A percentile compares a stretch with the other conserved stretches of the same genome.
phyloP scores from a whole-genome alignment of 2,329 filamentous ascomycete genomes.

The Alternaria arbusti region DNA sequence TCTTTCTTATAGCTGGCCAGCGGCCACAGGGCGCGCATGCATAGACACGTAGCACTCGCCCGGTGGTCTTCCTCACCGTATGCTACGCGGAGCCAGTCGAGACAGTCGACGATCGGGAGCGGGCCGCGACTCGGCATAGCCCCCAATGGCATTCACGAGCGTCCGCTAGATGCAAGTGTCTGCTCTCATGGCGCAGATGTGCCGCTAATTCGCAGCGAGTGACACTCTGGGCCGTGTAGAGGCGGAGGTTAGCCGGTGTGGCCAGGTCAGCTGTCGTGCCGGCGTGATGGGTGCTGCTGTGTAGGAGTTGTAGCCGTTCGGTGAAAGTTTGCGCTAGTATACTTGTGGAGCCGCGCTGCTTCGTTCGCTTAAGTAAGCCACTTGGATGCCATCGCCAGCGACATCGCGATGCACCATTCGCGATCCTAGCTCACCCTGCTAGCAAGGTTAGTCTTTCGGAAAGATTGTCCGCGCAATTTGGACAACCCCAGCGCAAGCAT shows the following conservation, averaged over 20 bases:
- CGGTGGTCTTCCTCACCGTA: slow-evolving; percentile 8
- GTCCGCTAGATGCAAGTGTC: neutral
- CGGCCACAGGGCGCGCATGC: slow-evolving; percentile 11
- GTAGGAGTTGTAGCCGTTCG: slow-evolving; percentile 9
- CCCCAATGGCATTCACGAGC: slow-evolving; percentile 5
- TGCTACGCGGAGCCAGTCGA: slow-evolving; percentile 10
- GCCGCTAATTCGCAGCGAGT: neutral
- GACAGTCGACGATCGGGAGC: slow-evolving; percentile 9
- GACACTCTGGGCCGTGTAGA: slow-evolving; percentile 3
- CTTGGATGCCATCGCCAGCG: neutral
- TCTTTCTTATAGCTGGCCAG: slow-evolving; percentile 6
- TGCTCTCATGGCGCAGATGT: neutral
- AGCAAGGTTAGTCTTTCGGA: neutral
- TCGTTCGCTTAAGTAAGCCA: slow-evolving; percentile 8
- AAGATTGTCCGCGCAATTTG: neutral
- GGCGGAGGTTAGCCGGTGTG: neutral
- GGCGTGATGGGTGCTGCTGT: slow-evolving; percentile 4
- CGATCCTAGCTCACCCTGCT: neutral
- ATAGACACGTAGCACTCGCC: slow-evolving; percentile 20
- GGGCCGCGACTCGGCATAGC: slow-evolving; percentile 17
- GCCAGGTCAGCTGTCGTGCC: slow-evolving; percentile 7
- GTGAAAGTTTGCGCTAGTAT: slow-evolving; percentile 11
- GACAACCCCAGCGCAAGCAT: neutral
- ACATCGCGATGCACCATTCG: neutral
- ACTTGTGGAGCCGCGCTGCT: neutral